Evolutionary conservation across 148 eudicot species (phyloP).

Genomic region (Tetragonia tetragonoides): DNA sequence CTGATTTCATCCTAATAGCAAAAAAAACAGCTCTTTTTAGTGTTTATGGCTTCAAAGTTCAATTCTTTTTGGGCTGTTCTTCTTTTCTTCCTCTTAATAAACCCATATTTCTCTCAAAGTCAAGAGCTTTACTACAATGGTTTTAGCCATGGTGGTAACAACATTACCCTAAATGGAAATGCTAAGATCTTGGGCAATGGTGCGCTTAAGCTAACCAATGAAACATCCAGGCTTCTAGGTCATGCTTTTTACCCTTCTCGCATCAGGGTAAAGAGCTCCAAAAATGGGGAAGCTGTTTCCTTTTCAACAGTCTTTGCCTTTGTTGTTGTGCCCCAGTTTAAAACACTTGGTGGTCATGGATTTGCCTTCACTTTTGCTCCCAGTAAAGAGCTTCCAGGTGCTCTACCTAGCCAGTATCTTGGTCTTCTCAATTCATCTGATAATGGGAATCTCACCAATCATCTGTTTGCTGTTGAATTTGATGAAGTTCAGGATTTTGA

Average conservation of each 20-base stretch:
- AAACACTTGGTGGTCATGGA: slow-evolving; percentile 79
- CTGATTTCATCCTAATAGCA: slow-evolving; percentile 1
- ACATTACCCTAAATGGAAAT: slow-evolving; percentile 45
- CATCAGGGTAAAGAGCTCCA: slow-evolving; percentile 50
- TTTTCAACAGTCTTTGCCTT: slow-evolving; percentile 81
- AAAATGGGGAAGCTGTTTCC: slow-evolving; percentile 40
- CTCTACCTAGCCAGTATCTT: slow-evolving; percentile 70
- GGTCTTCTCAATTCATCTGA: slow-evolving; percentile 55
- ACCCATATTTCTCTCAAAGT: slow-evolving; percentile 29
- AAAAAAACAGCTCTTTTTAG: neutral
- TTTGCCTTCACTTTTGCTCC: slow-evolving; percentile 68
- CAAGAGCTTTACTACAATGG: slow-evolving; percentile 60
- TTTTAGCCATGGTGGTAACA: slow-evolving; percentile 37
- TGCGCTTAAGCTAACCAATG: slow-evolving; percentile 49
- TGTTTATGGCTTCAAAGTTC: slow-evolving; percentile 15
- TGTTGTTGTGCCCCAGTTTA: slow-evolving; percentile 57
- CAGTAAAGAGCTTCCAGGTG: slow-evolving; percentile 39
- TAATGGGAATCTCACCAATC: slow-evolving; percentile 66
- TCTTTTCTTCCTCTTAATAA: slow-evolving; percentile 14
- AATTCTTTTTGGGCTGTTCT: slow-evolving; percentile 28
- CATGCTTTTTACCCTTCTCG: slow-evolving; percentile 60
- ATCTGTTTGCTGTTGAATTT: slow-evolving; percentile 76
- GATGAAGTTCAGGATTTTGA: slow-evolving; percentile 77
- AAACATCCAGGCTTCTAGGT: slow-evolving; percentile 49
- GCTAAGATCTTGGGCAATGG: slow-evolving; percentile 55